phyloP scores from a whole-genome alignment of 2,329 filamentous ascomycete species.

The Fusarium keratoplasticum region DNA sequence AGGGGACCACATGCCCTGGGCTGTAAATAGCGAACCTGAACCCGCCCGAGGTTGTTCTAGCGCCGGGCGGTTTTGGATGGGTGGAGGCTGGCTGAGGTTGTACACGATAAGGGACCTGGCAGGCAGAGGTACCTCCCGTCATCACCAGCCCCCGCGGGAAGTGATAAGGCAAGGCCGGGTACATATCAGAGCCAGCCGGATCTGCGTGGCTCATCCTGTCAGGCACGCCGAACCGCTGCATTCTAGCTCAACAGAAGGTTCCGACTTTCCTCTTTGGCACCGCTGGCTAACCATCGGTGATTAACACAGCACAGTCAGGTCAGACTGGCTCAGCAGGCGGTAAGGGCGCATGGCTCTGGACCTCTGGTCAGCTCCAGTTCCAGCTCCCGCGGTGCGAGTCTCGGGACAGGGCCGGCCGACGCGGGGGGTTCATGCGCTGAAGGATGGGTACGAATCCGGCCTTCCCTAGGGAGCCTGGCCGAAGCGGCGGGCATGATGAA shows the following conservation, averaged over 20 bases:
- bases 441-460: constrained; percentile 28
- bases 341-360: constrained; percentile 23
- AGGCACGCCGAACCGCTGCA: constrained; percentile 33
- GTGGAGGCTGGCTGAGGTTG: constrained; percentile 4
- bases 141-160: not conserved
- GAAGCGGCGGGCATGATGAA: constrained; percentile 6
- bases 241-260: constrained; percentile 17
- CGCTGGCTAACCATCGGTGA: constrained; percentile 8
- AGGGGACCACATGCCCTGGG: constrained; percentile 33
- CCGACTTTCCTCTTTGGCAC: constrained; percentile 12
- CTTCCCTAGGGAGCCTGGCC: not conserved
- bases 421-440: constrained; percentile 32
- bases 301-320: constrained; percentile 16
- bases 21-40: constrained; percentile 3
- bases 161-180: constrained; percentile 24
- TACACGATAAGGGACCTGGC: constrained; percentile 28
- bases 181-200: constrained; percentile 27
- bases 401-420: constrained; percentile 11
- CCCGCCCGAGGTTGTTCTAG: constrained; percentile 23
- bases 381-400: constrained; percentile 9
- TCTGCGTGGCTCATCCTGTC: constrained; percentile 34
- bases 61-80: constrained; percentile 11
- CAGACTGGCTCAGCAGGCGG: constrained; percentile 22
- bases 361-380: constrained; percentile 6
- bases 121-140: constrained; percentile 17